phyloP scores from a whole-genome alignment of 2,329 filamentous ascomycete species.

The Diplodia seriata region DNA sequence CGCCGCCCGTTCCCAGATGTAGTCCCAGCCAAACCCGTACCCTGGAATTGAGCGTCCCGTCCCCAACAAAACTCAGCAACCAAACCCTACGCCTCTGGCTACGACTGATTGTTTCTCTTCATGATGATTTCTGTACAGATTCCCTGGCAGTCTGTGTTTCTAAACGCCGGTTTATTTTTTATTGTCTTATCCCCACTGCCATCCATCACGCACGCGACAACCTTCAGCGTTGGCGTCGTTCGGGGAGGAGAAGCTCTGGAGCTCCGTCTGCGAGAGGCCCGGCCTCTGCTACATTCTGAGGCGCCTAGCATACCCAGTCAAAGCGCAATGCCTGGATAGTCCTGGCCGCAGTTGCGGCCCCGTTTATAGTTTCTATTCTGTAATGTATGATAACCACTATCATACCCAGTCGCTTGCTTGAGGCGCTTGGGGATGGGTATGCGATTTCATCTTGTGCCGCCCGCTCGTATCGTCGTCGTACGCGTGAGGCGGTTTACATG shows the following conservation, averaged over 20 bases:
- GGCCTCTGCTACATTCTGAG: slow-evolving; percentile 45
- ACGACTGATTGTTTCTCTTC: slow-evolving; percentile 32
- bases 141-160: slow-evolving; percentile 31
- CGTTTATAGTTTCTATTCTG: slow-evolving; percentile 51
- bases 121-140: slow-evolving; percentile 33
- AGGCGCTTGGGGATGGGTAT: slow-evolving; percentile 42
- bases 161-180: slow-evolving; percentile 23
- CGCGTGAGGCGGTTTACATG: slow-evolving; percentile 15
- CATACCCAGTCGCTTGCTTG: slow-evolving; percentile 33
- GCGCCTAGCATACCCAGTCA: slow-evolving; percentile 39
- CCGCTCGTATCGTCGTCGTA: slow-evolving; percentile 27
- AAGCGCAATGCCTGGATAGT: slow-evolving; percentile 29
- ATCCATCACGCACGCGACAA: slow-evolving; percentile 31
- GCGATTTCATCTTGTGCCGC: slow-evolving; percentile 39
- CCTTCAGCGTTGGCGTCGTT: slow-evolving; percentile 30
- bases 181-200: slow-evolving; percentile 30
- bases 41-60: slow-evolving; percentile 15
- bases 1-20: slow-evolving; percentile 18
- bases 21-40: slow-evolving; percentile 13
- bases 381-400: slow-evolving; percentile 49
- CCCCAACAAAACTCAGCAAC: slow-evolving; percentile 19
- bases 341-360: slow-evolving; percentile 44
- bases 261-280: slow-evolving; percentile 13
- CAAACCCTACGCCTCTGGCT: slow-evolving; percentile 30
- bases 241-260: slow-evolving; percentile 31